A percentile compares a stretch with the other conserved stretches of the same genome.
Conservation (phyloP, 139 green algal species). For the Picochlorum sp. region DNA sequence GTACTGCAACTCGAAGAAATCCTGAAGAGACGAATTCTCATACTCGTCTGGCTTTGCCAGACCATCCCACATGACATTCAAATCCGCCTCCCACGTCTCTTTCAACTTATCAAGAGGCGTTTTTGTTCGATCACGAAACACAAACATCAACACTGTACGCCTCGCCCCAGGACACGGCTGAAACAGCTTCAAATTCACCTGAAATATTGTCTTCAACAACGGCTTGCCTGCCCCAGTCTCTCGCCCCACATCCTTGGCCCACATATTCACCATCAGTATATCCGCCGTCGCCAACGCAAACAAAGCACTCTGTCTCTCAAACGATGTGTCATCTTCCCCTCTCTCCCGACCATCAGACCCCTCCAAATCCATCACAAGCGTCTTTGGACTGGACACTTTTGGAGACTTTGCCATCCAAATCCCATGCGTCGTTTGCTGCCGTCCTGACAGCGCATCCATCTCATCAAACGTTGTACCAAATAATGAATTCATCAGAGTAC, state of each 20-base stretch:
- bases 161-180: slow-evolving; percentile 54
- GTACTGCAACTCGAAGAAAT: slow-evolving; percentile 92
- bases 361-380: slow-evolving; percentile 94
- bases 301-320: slow-evolving; percentile 92
- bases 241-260: slow-evolving; percentile 95
- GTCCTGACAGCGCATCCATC: slow-evolving; percentile 87
- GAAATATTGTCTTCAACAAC: slow-evolving; percentile 95
- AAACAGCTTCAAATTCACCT: slow-evolving; percentile 99
- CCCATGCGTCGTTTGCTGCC: slow-evolving; percentile 81
- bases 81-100: slow-evolving; percentile 43
- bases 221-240: slow-evolving; percentile 93
- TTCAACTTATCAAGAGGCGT: slow-evolving; percentile 71
- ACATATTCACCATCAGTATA: slow-evolving; percentile 96
- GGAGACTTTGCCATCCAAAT: slow-evolving; percentile 73
- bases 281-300: slow-evolving; percentile 93
- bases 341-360: slow-evolving; percentile 63
- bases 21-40: slow-evolving; percentile 42
- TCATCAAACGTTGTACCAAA: slow-evolving; percentile 89
- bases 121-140: slow-evolving; percentile 90
- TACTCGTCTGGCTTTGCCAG: slow-evolving; percentile 83
- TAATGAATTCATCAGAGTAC: slow-evolving; percentile 83
- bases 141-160: slow-evolving; percentile 83
- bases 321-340: slow-evolving; percentile 96
- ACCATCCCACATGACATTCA: slow-evolving; percentile 78
- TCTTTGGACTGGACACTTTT: slow-evolving; percentile 53